Evolutionary conservation across 1,139 yeast genomes (phyloP).

Genomic region (Yamadazyma oceani): DNA sequence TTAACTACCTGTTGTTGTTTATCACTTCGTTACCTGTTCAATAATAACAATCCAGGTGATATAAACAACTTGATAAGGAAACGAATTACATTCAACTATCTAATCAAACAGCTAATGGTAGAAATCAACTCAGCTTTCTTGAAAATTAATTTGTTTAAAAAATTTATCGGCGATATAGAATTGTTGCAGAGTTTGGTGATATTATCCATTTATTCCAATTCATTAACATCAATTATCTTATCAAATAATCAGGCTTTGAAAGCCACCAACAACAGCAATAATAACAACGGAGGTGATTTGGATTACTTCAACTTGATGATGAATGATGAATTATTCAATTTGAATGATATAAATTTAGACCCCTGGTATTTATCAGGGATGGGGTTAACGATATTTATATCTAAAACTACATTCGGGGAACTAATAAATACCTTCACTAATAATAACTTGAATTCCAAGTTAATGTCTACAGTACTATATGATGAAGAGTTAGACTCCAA

Average conservation of each 20-base stretch:
- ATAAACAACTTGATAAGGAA: constrained; percentile 20
- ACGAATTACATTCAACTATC: constrained; percentile 22
- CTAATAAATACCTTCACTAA: constrained; percentile 18
- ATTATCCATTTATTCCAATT: constrained; percentile 58
- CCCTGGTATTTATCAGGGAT: constrained; percentile 63
- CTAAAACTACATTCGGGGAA: constrained; percentile 41
- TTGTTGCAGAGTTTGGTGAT: constrained; percentile 66
- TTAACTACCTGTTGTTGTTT: constrained; percentile 66
- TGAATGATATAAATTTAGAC: constrained; percentile 36
- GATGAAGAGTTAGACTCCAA: constrained; percentile 33
- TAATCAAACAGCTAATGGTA: constrained; percentile 29
- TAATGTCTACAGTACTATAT: constrained; percentile 24
- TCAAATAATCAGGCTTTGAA: constrained; percentile 14
- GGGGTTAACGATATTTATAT: constrained; percentile 58
- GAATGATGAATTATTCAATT: constrained; percentile 4
- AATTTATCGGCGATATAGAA: constrained; percentile 45
- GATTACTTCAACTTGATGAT: constrained; percentile 18
- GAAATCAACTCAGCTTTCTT: constrained; percentile 50
- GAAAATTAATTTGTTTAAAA: constrained; percentile 16
- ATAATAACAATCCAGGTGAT: constrained; percentile 25
- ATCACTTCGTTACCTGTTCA: constrained; percentile 50
- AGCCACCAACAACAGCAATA: constrained; percentile 3
- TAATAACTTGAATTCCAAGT: constrained; percentile 8
- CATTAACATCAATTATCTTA: constrained; percentile 50
- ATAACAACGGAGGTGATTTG: constrained; percentile 10